phyloP scores from a whole-genome alignment of 1,284 basidiomycete genomes.

The Leucoagaricus sp. region DNA sequence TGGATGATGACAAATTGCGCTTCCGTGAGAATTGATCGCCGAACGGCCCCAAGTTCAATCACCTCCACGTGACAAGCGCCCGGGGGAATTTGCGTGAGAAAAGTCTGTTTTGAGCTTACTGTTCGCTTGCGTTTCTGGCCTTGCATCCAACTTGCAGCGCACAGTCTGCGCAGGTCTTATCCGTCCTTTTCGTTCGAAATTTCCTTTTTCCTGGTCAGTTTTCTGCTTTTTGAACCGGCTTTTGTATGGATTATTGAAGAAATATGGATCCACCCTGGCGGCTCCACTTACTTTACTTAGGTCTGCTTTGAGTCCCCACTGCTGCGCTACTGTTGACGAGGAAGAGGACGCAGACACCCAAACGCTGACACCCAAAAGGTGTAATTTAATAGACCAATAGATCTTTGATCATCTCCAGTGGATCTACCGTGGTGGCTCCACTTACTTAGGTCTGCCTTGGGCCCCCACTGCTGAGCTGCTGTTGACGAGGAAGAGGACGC shows the following conservation, averaged over 20 bases:
- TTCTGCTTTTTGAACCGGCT: not conserved
- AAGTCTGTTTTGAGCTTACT: not conserved
- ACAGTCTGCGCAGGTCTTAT: not conserved
- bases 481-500: not conserved
- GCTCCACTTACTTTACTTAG: constrained; percentile 2
- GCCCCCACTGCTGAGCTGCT: not conserved
- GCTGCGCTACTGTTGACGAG: not conserved
- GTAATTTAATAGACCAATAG: not conserved
- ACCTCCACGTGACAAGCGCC: not conserved
- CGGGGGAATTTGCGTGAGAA: constrained; percentile 3
- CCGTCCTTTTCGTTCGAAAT: not conserved
- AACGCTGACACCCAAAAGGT: not conserved
- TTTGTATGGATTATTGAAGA: no score
- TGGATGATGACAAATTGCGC: constrained; percentile 1
- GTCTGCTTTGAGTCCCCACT: not conserved
- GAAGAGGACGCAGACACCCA: no score
- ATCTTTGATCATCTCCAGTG: not conserved
- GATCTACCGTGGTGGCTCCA: not conserved
- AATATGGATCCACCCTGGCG: not conserved
- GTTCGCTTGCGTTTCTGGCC: not conserved
- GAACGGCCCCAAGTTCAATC: not conserved
- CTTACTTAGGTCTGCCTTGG: not conserved
- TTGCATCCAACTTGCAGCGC: constrained; percentile 13
- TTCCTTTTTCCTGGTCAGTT: not conserved
- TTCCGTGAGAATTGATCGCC: not conserved